Evolutionary conservation across 768 basidiomycete species (phyloP).

Genomic region (Lactarius sanguifluus): DNA sequence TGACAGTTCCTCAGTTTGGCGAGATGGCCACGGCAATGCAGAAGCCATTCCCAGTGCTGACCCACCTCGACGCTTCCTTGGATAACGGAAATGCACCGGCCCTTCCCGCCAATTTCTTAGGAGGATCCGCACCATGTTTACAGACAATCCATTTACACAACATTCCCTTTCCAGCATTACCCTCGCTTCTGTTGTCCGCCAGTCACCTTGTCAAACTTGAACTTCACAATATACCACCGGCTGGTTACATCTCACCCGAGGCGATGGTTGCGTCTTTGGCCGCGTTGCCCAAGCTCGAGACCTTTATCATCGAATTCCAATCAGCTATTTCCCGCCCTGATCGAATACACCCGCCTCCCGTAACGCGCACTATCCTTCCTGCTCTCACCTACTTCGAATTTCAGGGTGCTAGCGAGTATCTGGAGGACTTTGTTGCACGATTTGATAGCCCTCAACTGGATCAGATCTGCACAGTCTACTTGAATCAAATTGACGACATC

Average conservation of each 20-base stretch:
- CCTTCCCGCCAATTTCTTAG: neutral
- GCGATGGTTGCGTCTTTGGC: neutral
- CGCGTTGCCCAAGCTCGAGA: neutral
- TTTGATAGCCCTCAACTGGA: neutral
- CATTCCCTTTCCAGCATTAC: neutral
- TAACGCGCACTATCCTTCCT: neutral
- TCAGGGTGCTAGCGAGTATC: neutral
- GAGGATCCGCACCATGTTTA: neutral
- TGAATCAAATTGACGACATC: no score
- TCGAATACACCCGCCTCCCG: neutral
- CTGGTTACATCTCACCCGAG: neutral
- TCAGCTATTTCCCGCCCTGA: neutral
- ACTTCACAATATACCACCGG: neutral
- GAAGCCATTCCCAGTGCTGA: neutral
- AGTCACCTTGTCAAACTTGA: neutral
- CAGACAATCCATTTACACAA: neutral
- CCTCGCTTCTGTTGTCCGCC: neutral
- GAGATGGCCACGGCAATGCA: neutral
- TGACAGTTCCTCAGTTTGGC: neutral
- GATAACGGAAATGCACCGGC: neutral
- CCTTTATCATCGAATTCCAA: neutral
- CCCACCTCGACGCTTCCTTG: neutral
- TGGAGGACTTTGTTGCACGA: neutral
- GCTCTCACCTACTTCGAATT: neutral
- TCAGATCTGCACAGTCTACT: neutral